Conservation (phyloP, 768 basidiomycete species). For the Boletellus ananiceps region DNA sequence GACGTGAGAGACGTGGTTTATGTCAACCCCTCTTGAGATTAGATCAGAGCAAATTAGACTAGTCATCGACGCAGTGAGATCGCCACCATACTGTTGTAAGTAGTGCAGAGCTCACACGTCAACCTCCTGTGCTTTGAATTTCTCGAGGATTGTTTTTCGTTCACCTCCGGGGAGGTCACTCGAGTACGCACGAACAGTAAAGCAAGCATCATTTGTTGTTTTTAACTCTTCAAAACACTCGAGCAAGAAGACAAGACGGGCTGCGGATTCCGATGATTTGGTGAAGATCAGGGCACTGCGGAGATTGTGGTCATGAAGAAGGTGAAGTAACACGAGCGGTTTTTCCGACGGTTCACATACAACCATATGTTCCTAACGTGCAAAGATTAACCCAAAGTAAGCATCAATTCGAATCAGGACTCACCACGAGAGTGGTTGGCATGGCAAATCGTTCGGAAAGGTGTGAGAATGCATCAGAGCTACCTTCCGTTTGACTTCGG, state of each 20-base stretch:
- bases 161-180: conserved; percentile 75
- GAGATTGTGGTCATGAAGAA: conserved; percentile 60
- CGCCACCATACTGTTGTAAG: not conserved
- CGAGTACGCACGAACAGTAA: conserved; percentile 72
- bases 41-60: conserved; percentile 97
- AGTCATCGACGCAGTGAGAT: conserved; percentile 5
- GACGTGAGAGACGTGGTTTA: conserved; percentile 88
- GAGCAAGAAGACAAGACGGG: conserved; percentile 75
- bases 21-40: conserved; percentile 93
- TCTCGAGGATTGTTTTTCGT: conserved; percentile 70
- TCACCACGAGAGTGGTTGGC: conserved; percentile 70
- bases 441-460: conserved; percentile 77
- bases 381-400: conserved; percentile 1
- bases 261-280: conserved; percentile 91
- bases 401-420: conserved; percentile 14
- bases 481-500: conserved; percentile 42
- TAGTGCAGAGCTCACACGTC: conserved; percentile 58
- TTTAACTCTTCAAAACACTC: conserved; percentile 68
- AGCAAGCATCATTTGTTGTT: conserved; percentile 15
- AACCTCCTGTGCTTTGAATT: conserved; percentile 77
- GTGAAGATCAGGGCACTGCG: conserved; percentile 86
- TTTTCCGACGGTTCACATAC: conserved; percentile 76
- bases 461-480: conserved; percentile 41
- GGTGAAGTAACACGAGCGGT: conserved; percentile 84
- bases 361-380: conserved; percentile 76